Percentiles rank a stretch among this genome's conserved stretches.
Evolutionary conservation across 164 flowering plant species (phyloP).

Genomic region (Aristolochia californica): DNA sequence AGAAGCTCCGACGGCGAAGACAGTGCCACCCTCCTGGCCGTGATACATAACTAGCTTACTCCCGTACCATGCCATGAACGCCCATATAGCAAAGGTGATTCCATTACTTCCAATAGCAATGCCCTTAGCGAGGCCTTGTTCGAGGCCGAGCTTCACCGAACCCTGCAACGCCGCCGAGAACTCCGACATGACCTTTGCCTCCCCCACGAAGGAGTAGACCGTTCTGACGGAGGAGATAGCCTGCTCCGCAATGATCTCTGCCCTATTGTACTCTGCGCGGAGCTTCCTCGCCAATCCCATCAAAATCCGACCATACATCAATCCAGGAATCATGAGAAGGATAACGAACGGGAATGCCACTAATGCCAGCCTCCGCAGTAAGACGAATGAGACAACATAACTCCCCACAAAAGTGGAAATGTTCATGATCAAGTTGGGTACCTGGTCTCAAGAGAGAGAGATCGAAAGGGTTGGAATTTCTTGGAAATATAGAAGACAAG

Average conservation of each 20-base stretch:
- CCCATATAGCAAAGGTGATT: conserved; percentile 57
- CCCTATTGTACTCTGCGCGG: conserved; percentile 58
- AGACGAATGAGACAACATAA: conserved; percentile 39
- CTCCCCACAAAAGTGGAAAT: conserved; percentile 42
- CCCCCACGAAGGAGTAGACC: conserved; percentile 81
- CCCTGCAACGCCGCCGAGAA: conserved; percentile 60
- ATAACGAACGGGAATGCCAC: conserved; percentile 61
- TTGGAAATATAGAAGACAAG: neutral
- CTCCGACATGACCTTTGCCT: conserved; percentile 37
- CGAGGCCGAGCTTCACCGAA: conserved; percentile 52
- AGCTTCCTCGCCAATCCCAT: conserved; percentile 49
- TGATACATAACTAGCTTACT: conserved; percentile 73
- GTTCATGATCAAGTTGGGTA: conserved; percentile 75
- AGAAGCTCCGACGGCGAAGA: conserved; percentile 62
- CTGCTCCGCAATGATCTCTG: conserved; percentile 64
- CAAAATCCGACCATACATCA: conserved; percentile 60
- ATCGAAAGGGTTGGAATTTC: neutral
- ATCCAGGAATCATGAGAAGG: conserved; percentile 63
- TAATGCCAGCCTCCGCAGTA: conserved; percentile 67
- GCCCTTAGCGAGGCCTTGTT: conserved; percentile 76
- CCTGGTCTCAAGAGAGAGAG: conserved; percentile 21
- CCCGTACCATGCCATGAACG: conserved; percentile 74
- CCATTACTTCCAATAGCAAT: conserved; percentile 81
- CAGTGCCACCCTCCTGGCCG: conserved; percentile 61
- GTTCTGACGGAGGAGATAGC: conserved; percentile 73